Base-by-base conservation (phyloP, 352 stramenopile species). In the Discostella stelligera region DNA sequence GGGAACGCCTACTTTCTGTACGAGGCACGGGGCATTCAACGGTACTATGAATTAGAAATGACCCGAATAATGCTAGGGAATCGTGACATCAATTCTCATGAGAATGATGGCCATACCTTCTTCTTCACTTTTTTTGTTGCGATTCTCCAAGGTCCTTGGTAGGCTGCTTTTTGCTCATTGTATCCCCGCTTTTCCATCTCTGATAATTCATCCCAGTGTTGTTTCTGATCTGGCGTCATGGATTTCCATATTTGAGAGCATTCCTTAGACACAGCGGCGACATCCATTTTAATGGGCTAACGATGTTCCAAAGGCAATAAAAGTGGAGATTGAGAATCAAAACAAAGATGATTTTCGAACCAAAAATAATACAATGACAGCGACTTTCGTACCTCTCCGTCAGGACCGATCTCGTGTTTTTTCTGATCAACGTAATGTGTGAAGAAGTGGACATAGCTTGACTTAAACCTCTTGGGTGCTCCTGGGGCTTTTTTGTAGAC, bases 151-250 rank as follows among this genome's bases (percentile, higher is more conserved):
- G 93, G 93, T 0, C 94, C 94, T 63, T 73, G 55, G 61, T 96
- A 94, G 72, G 96, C 95, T 9, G 92, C 91, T 88, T 96, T 97
- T 84, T 97, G 92, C 77, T 94, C 91, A 65, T 96, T 93, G 73
- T 97, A 97, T 39, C 93, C 92, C 80, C 96, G 89, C 86, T 97
- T 97, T 82, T 97, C 94, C 20, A 90, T 92, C 74, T 97, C 93
- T 6, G 94, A 94, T 23, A 93, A 84, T 18, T 90, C 78, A 61
- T 96, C 95, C 93, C 94, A 97, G 3, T 94, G 94, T 72, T 94
- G 86, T 87, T 96, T 96, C 70, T 97, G 94, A 6, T 97, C 93
- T 73, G 95, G 90, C 39, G 79, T 86, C 91, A 97, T 21, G 64
- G 52, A 23, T 61, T 77, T 76, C 73, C 73, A 81, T 60, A 44